phyloP scores from a whole-genome alignment of 2,329 filamentous ascomycete species.

The Aspergillus brasiliensis region DNA sequence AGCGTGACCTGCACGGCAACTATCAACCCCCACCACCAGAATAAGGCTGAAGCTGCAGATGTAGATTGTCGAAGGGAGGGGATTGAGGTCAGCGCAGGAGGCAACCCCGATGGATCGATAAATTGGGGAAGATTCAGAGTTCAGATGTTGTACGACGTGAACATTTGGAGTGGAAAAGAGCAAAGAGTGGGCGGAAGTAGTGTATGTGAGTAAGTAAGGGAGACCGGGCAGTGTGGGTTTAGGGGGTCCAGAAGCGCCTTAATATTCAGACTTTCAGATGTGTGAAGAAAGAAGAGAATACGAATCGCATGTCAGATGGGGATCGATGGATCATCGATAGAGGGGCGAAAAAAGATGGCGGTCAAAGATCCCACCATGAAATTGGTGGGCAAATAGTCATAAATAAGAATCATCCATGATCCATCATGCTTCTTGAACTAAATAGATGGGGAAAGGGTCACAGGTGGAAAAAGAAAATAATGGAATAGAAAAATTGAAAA shows the following conservation, averaged over 20 bases:
- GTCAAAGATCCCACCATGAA: slow-evolving; percentile 2
- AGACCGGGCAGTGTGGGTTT: background rate
- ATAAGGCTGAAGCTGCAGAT: slow-evolving; percentile 4
- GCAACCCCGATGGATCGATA: background rate
- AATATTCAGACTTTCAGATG: background rate
- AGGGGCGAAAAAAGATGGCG: background rate
- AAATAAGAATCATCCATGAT: background rate
- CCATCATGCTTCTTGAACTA: background rate
- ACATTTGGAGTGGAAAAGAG: background rate
- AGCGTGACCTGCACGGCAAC: slow-evolving; percentile 13
- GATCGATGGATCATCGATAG: slow-evolving; percentile 4
- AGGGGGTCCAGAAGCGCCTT: background rate
- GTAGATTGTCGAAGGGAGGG: background rate
- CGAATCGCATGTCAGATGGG: slow-evolving; percentile 8
- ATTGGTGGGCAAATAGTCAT: background rate
- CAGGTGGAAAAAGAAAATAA: slow-evolving; percentile 5
- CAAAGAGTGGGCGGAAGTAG: background rate
- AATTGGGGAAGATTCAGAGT: background rate
- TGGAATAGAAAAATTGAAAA: slow-evolving; percentile 1
- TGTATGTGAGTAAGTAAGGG: too few relatives aligned
- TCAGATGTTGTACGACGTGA: slow-evolving; percentile 2
- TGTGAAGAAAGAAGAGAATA: background rate
- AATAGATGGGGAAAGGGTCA: background rate
- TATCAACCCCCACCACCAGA: slow-evolving; percentile 3
- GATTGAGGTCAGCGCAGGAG: slow-evolving; percentile 7